Evolutionary conservation across 306 rosid species (phyloP).

Genomic region (Delonix regia): DNA sequence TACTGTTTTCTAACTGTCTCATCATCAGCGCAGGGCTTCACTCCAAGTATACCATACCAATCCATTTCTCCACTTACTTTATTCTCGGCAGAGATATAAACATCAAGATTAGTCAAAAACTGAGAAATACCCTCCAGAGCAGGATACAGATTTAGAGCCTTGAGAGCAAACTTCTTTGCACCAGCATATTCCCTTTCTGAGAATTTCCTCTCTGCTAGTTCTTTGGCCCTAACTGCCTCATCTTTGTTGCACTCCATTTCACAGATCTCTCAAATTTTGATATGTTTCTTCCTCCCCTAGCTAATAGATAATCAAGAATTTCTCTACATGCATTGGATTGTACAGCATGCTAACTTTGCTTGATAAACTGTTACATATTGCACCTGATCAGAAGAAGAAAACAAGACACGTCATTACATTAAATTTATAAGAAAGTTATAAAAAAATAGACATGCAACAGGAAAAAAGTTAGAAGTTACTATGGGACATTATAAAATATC

Average conservation of each 20-base stretch:
- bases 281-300: constrained; percentile 26
- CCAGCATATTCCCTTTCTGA: constrained; percentile 56
- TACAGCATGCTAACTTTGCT: constrained; percentile 20
- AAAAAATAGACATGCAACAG: background rate
- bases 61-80: constrained; percentile 71
- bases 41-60: constrained; percentile 80
- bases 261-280: constrained; percentile 16
- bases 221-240: constrained; percentile 81
- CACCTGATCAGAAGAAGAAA: constrained; percentile 30
- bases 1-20: constrained; percentile 68
- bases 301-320: constrained; percentile 12
- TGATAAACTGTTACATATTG: constrained; percentile 17
- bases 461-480: background rate
- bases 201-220: constrained; percentile 74
- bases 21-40: constrained; percentile 54
- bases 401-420: background rate
- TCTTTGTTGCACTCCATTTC: constrained; percentile 75
- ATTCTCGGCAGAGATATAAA: constrained; percentile 63
- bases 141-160: constrained; percentile 72
- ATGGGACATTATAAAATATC: background rate
- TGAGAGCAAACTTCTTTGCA: constrained; percentile 70
- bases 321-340: constrained; percentile 29
- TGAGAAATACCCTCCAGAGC: constrained; percentile 71
- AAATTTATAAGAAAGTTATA: too few relatives aligned
- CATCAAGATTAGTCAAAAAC: constrained; percentile 64